Evolutionary conservation across 2,329 filamentous ascomycete species (phyloP).

Genomic region (Verticillium nonalfalfae): DNA sequence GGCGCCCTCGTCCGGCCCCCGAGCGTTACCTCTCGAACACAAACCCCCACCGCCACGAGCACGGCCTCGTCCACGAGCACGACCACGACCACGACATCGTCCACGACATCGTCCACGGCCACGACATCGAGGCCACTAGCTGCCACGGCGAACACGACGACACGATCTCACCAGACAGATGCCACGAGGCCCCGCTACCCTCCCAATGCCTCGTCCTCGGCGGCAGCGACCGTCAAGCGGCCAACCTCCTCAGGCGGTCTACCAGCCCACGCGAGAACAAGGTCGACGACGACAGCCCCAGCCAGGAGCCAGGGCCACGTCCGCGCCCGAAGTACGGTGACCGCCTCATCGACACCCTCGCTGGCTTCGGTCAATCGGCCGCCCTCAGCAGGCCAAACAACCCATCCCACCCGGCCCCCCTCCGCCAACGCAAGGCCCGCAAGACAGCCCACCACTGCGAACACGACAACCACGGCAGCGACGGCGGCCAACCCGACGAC

Average conservation of each 20-base stretch:
- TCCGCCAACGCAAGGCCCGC: neutral
- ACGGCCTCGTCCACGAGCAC: slow-evolving; percentile 9
- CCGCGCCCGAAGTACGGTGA: slow-evolving; percentile 34
- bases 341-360: slow-evolving; percentile 10
- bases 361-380: slow-evolving; percentile 25
- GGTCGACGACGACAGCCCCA: slow-evolving; percentile 6
- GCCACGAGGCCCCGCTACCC: slow-evolving; percentile 2
- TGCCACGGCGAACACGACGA: neutral
- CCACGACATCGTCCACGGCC: slow-evolving; percentile 9
- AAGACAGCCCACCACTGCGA: neutral
- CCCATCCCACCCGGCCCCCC: neutral
- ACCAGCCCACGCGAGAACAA: slow-evolving; percentile 6
- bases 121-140: neutral
- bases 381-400: slow-evolving; percentile 14
- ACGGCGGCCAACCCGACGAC: neutral
- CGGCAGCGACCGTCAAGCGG: slow-evolving; percentile 9
- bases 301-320: slow-evolving; percentile 19
- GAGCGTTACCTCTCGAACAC: neutral
- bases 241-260: slow-evolving; percentile 21
- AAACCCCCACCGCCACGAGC: slow-evolving; percentile 10
- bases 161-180: slow-evolving; percentile 2
- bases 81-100: neutral
- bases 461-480: neutral
- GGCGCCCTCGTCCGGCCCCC: neutral
- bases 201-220: slow-evolving; percentile 4